Base-by-base conservation (phyloP, 768 basidiomycete species). In the Tephrocybe rancida region DNA sequence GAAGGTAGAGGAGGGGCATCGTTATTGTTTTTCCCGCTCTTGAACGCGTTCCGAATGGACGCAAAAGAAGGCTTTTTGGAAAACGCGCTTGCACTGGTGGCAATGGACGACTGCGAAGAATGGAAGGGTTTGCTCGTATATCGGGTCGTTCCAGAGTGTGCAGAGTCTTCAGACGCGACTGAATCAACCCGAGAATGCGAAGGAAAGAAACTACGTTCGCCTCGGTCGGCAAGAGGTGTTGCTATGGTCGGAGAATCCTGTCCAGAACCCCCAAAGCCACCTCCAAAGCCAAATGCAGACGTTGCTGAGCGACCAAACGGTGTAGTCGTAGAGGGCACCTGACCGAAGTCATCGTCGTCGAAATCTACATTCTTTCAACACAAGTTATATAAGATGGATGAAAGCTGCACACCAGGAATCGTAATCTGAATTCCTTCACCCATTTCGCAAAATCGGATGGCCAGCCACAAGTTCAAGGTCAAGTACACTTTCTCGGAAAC, bases 11-110 rank as follows among this genome's bases (percentile, higher is more conserved):
- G 90, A 21, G 91, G 92, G 5, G 85, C 73, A n/a, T 86, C 83
- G 45, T 66, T 74, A 47, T 67, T 74, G 49, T 70, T 76, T 62
- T 80, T 90, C 50, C 78, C 77, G 41, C 80, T 82, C 69, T 90
- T 93, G 79, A 94, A 92, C 3, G 91, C 90, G 65, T 92, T 92
- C 35, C 90, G 85, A 54, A 94, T 84, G 14, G 90, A 92, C 2
- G 91, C 91, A 55, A 94, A 92, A 0, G 91, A 93, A 2, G 88
- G 69, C 62, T 94, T 94, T 73, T 90, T 91, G 38, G 83, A 74
- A 64, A 91, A 88, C 1, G 83, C 75, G n/a, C 42, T 50, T n/a
- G 83, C 69, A 35, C 70, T 69, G 1, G 79, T 80, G 25, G 82
- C 80, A 37, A 90, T 77, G 5, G 89, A 92, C 3, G 88, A 83